Conservation (phyloP, 2,329 filamentous ascomycete species). For the Mycosphaerella sp. region DNA sequence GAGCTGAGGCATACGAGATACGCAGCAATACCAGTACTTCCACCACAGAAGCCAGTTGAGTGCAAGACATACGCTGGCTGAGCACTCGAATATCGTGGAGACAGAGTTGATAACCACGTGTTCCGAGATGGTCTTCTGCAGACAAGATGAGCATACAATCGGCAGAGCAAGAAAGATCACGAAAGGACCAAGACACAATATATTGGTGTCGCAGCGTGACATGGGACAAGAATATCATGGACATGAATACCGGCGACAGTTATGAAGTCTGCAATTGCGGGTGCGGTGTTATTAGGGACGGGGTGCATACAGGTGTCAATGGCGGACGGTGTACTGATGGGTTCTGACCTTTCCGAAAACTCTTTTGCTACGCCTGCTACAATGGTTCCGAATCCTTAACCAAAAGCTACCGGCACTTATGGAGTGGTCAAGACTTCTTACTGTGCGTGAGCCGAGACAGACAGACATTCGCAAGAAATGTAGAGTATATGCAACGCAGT, state of each 20-base stretch:
- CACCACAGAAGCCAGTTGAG: background rate
- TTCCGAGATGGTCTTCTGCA: background rate
- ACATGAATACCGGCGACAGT: slow-evolving; percentile 9
- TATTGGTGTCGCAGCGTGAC: slow-evolving; percentile 6
- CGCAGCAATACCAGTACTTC: slow-evolving; percentile 1
- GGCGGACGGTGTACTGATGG: slow-evolving; percentile 2
- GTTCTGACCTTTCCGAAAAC: background rate
- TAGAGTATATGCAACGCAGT: background rate
- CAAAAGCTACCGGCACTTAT: background rate
- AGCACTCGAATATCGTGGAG: background rate
- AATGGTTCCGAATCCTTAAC: background rate
- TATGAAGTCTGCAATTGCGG: slow-evolving; percentile 4
- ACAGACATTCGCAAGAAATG: background rate
- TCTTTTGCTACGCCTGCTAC: slow-evolving; percentile 1
- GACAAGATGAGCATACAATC: slow-evolving; percentile 6
- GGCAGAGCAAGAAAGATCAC: slow-evolving; percentile 6
- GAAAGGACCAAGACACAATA: slow-evolving; percentile 1
- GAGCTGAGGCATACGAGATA: slow-evolving; percentile 1
- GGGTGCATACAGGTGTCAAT: background rate
- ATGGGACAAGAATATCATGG: slow-evolving; percentile 7
- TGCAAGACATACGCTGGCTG: background rate
- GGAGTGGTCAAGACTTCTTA: background rate
- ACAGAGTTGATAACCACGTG: too few species aligned
- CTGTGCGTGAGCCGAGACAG: background rate
- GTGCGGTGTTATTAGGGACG: slow-evolving; percentile 8